These are phyloP conservation scores for Shiraia sp. DNA, from an alignment of 2,329 filamentous ascomycete genomes.

Conservation along the genomic window DNA sequence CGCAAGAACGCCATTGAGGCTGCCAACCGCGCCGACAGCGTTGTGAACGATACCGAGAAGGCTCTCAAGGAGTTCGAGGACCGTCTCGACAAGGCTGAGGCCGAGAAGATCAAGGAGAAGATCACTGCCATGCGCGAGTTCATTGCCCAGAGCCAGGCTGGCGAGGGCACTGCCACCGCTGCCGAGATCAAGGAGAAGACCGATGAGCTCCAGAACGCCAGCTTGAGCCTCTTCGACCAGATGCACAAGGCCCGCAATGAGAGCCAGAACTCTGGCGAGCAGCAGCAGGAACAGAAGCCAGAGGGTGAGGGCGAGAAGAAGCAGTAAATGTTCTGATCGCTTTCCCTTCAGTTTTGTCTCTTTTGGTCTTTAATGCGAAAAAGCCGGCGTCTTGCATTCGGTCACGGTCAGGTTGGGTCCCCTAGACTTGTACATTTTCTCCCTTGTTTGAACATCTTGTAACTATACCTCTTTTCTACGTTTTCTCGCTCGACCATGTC, in stretches of 20 bases:
- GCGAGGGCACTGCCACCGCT: constrained; percentile 82
- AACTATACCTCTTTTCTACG: constrained; percentile 36
- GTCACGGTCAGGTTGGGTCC: constrained; percentile 32
- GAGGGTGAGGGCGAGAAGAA: constrained; percentile 74
- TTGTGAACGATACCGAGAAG: constrained; percentile 97
- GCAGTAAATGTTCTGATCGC: constrained; percentile 50
- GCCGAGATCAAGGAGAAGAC: constrained; percentile 98
- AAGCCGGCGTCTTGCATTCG: constrained; percentile 47
- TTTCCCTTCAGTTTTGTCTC: constrained; percentile 23
- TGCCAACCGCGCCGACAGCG: constrained; percentile 95
- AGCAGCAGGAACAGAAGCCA: constrained; percentile 50
- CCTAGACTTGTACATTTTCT: constrained; percentile 41
- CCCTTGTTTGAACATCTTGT: constrained; percentile 34
- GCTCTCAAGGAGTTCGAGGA: constrained; percentile 95
- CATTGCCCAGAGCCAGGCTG: constrained; percentile 90
- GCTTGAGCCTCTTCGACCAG: constrained; percentile 98
- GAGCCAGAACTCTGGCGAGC: constrained; percentile 49
- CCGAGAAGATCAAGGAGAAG: constrained; percentile 92
- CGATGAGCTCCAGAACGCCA: constrained; percentile 94
- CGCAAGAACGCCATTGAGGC: constrained; percentile 94
- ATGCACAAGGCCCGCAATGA: constrained; percentile 95
- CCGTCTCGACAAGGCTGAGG: constrained; percentile 95
- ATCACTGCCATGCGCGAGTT: constrained; percentile 83
- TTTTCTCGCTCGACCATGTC: constrained; percentile 21
- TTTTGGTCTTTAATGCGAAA: constrained; percentile 30